Conservation (phyloP, 345 rosid genomes). For the Brassica carinata region DNA sequence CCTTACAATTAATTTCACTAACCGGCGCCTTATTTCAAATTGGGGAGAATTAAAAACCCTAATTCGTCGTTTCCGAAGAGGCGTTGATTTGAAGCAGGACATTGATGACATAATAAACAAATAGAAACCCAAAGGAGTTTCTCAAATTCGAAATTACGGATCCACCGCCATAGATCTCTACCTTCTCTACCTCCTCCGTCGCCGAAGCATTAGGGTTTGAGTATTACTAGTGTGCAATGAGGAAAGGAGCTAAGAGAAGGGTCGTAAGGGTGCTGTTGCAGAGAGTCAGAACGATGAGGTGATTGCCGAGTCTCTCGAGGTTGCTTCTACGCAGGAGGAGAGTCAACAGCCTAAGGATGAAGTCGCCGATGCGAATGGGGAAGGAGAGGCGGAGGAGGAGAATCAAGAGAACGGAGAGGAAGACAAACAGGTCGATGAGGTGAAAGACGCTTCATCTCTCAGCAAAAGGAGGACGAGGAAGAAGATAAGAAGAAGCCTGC, state of each 20-base stretch:
- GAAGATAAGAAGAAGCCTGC: constrained; percentile 14
- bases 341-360: constrained; percentile 20
- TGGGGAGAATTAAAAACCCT: too few relatives aligned
- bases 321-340: constrained; percentile 33
- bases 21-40: constrained; percentile 17
- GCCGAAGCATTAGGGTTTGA: not conserved
- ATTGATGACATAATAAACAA: not conserved
- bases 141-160: constrained; percentile 40
- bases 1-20: not conserved
- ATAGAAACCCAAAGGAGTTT: constrained; percentile 4
- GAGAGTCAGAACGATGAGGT: constrained; percentile 31
- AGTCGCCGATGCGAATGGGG: constrained; percentile 4
- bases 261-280: constrained; percentile 31
- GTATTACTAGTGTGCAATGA: constrained; percentile 37
- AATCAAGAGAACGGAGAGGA: constrained; percentile 3
- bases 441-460: not conserved
- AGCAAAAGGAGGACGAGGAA: constrained; percentile 15
- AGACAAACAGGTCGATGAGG: constrained; percentile 6
- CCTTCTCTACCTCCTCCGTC: not conserved
- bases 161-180: constrained; percentile 43
- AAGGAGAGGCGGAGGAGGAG: too few relatives aligned
- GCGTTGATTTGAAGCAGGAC: constrained; percentile 7
- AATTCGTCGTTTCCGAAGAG: too few relatives aligned
- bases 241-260: constrained; percentile 50
- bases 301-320: constrained; percentile 26